phyloP scores from a whole-genome alignment of 192 early-diverging fungal genomes.

The Backusella liffmaniae region DNA sequence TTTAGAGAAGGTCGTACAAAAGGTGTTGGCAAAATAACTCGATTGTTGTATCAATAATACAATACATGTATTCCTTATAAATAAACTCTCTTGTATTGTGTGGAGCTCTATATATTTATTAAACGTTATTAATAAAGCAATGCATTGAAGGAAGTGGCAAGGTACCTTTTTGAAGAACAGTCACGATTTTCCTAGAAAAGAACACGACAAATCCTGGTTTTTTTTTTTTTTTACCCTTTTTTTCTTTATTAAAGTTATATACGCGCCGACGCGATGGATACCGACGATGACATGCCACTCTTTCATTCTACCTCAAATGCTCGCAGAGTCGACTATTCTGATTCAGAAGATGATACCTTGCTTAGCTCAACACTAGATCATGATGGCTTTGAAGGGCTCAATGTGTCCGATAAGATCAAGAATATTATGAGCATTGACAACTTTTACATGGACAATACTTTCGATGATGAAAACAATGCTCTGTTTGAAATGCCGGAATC shows the following conservation, averaged over 20 bases:
- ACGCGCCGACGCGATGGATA: constrained; percentile 5
- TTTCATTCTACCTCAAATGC: neutral
- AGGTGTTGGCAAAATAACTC: constrained; percentile 83
- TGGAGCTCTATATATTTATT: too few species aligned
- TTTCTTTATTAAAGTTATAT: neutral
- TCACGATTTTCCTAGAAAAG: neutral
- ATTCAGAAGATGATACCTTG: constrained; percentile 18
- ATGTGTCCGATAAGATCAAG: constrained; percentile 15
- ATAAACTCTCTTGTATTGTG: neutral
- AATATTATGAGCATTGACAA: constrained; percentile 6
- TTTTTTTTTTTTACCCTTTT: too few species aligned
- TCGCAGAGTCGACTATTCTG: constrained; percentile 6
- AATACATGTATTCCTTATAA: neutral
- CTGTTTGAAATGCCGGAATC: constrained; percentile 2
- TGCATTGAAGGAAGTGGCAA: too few species aligned
- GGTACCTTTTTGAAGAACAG: neutral
- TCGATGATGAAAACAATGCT: neutral
- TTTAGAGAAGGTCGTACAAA: constrained; percentile 86
- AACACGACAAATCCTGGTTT: neutral
- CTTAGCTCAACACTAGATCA: neutral
- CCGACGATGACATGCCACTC: neutral
- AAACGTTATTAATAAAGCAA: neutral
- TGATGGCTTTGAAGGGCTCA: neutral
- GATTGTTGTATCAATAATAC: constrained; percentile 33
- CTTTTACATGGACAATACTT: neutral